phyloP scores from a whole-genome alignment of 2,329 filamentous ascomycete species.

The Lasiodiplodia hormozganensis region DNA sequence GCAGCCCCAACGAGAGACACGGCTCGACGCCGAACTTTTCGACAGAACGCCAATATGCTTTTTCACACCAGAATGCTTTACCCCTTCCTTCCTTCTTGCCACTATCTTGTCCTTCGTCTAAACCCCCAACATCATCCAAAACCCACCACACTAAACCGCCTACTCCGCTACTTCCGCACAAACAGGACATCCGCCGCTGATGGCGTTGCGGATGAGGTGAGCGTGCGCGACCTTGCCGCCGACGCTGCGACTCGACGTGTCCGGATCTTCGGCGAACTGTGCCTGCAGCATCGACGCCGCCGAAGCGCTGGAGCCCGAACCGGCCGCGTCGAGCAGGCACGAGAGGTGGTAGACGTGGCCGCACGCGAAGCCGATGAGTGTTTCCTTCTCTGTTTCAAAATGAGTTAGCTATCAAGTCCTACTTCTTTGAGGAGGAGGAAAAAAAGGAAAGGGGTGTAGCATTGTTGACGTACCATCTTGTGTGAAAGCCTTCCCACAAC shows the following conservation, averaged over 20 bases:
- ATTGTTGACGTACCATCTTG: conserved; percentile 43
- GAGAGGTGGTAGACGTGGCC: conserved; percentile 81
- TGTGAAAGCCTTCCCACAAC: conserved; percentile 46
- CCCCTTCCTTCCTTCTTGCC: neutral
- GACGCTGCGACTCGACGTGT: conserved; percentile 67
- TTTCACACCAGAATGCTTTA: neutral
- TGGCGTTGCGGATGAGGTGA: conserved; percentile 74
- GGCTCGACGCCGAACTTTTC: neutral
- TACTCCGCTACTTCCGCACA: conserved; percentile 27
- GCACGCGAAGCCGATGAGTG: conserved; percentile 80
- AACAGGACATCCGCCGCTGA: conserved; percentile 64
- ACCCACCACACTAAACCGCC: neutral
- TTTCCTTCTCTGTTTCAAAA: conserved; percentile 64
- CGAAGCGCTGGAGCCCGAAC: conserved; percentile 45
- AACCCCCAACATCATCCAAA: neutral
- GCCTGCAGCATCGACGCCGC: conserved; percentile 54
- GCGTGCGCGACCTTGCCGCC: conserved; percentile 89
- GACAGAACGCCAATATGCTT: neutral
- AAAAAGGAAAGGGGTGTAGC: neutral
- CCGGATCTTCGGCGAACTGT: conserved; percentile 45
- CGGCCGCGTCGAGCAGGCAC: conserved; percentile 64
- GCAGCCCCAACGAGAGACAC: neutral
- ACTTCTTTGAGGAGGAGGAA: too few species aligned
- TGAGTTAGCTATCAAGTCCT: neutral
- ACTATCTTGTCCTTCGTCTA: neutral